Base-by-base conservation (phyloP, 2,329 filamentous ascomycete species). In the Ceratocystis cacaofunesta region DNA sequence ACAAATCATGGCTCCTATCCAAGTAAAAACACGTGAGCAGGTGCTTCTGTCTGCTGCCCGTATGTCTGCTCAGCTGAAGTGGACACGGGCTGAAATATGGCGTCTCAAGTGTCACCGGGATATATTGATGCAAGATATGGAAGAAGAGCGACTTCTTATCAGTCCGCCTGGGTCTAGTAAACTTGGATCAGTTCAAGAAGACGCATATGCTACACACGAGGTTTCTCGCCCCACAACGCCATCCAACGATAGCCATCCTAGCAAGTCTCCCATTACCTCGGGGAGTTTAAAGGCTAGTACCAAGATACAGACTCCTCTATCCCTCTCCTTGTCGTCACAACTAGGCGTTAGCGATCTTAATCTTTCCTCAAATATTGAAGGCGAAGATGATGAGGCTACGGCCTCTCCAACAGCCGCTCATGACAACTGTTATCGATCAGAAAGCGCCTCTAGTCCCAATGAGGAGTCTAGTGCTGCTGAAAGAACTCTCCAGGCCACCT, bases 81-180 rank as follows among this genome's bases (percentile, higher is more conserved):
- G 92, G 92, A 86, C 87, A n/a, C 83, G 92, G 68, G 87, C 95
- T 73, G 90, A 96, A 69, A 94, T 96, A 22, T 96, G 92, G 90
- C 88, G 86, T 64, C 83, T 92, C 71, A 92, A 85, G 72, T 96
- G 92, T 69, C 92, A 99, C 74, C 86, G 87, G 52, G 92, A 96
- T 71, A 92, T 97, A 68, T 77, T 99, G 22, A 79, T 85, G 4
- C 82, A 91, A 74, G 94, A 99, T 72, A 78, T 97, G 7, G 88
- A 92, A 65, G 90, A 96, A 70, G 92, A 96, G 57, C 68, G 36
- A 71, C 72, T 43, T 69, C 65, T 55, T 46, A 12, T 28, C 15
- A 64, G 55, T 32, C 44, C 43, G 1, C 48, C 60, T 15, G 50
- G 22, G 17, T 57, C 55, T 32, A 41, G 22, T 19, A 55, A 32